phyloP scores from a whole-genome alignment of 2,329 filamentous ascomycete species.

The Colletotrichum camelliae region DNA sequence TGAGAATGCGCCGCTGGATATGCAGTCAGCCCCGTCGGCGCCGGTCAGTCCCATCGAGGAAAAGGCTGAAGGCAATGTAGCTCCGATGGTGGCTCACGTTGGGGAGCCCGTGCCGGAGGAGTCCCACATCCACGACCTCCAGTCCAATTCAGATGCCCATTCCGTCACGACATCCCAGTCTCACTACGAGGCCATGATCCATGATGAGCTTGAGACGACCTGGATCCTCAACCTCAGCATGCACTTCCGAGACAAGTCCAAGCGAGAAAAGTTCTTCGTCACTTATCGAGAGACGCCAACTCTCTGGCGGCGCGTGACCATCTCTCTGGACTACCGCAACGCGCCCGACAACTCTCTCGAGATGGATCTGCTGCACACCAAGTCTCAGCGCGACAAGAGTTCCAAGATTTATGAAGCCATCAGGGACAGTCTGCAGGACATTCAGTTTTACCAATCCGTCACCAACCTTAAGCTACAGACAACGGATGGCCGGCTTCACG shows the following conservation, averaged over 20 bases:
- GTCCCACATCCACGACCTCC: conserved; percentile 30
- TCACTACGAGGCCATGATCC: conserved; percentile 68
- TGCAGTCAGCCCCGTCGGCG: conserved; percentile 31
- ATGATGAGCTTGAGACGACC: conserved; percentile 81
- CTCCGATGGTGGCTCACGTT: conserved; percentile 20
- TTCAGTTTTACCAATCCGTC: conserved; percentile 94
- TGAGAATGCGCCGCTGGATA: conserved; percentile 27
- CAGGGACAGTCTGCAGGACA: conserved; percentile 87
- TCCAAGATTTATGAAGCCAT: conserved; percentile 94
- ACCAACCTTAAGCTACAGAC: conserved; percentile 96
- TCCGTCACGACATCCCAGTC: conserved; percentile 52
- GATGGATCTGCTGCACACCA: conserved; percentile 76
- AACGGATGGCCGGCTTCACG: conserved; percentile 83
- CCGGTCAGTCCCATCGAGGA: conserved; percentile 38
- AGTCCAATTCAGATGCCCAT: conserved; percentile 44
- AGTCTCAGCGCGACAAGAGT: conserved; percentile 90
- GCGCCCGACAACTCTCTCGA: conserved; percentile 84
- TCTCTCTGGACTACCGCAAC: conserved; percentile 90
- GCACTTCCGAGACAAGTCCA: conserved; percentile 94
- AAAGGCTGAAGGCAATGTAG: conserved; percentile 28
- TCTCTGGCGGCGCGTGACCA: conserved; percentile 85
- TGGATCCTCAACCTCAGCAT: conserved; percentile 99
- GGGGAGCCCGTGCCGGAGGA: not conserved
- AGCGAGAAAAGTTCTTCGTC: conserved; percentile 96
- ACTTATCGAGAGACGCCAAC: conserved; percentile 84